Conservation (phyloP, 106 monocot genomes). For the Phalaenopsis equestris region DNA sequence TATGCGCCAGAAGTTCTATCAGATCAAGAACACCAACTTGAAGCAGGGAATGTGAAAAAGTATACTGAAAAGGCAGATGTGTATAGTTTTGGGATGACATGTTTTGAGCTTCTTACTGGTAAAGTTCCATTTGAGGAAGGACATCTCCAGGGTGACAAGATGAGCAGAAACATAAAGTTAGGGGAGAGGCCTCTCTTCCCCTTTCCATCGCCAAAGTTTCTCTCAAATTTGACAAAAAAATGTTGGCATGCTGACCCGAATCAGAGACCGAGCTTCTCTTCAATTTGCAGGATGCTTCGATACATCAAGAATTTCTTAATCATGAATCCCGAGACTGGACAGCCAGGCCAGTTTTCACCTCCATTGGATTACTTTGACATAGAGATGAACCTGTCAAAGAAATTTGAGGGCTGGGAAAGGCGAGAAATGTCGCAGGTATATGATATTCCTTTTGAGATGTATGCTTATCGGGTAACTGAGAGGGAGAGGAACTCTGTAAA, state of each 20-base stretch:
- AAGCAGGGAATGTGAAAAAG: constrained; percentile 9
- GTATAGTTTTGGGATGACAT: constrained; percentile 61
- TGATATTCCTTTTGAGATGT: constrained; percentile 50
- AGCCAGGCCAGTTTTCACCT: constrained; percentile 32
- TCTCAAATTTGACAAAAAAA: constrained; percentile 64
- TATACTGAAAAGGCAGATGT: constrained; percentile 56
- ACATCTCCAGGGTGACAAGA: constrained; percentile 48
- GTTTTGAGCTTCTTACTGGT: constrained; percentile 58
- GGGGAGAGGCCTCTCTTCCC: constrained; percentile 84
- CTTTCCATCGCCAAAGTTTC: constrained; percentile 61
- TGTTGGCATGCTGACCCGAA: constrained; percentile 81
- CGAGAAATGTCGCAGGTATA: constrained; percentile 19
- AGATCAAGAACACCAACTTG: constrained; percentile 22
- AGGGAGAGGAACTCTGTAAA: constrained; percentile 35
- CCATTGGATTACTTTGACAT: constrained; percentile 56
- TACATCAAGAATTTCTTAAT: constrained; percentile 71
- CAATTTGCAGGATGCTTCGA: constrained; percentile 63
- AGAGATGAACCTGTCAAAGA: constrained; percentile 44
- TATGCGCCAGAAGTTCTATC: constrained; percentile 41
- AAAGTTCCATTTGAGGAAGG: constrained; percentile 47
- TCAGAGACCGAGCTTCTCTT: constrained; percentile 67
- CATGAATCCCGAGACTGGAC: constrained; percentile 49
- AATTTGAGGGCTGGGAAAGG: constrained; percentile 25
- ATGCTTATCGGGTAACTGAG: constrained; percentile 44
- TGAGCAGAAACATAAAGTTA: constrained; percentile 75